A percentile compares a stretch with the other conserved stretches of the same genome.
Evolutionary conservation across 177 flowering plant genomes (phyloP).

Genomic region (Vitis hybrid): DNA sequence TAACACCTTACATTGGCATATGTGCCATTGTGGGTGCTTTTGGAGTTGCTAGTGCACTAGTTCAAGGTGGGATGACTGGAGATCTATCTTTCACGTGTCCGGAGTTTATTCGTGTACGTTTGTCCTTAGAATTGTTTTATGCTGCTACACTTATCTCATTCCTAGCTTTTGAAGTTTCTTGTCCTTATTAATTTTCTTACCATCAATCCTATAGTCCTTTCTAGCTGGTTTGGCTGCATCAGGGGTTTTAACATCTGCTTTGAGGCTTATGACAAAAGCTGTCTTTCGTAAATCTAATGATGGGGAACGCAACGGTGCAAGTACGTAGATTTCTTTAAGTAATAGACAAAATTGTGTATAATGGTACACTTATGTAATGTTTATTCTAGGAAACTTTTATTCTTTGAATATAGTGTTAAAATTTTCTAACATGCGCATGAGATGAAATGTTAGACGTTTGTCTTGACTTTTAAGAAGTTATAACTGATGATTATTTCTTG

Average conservation of each 20-base stretch:
- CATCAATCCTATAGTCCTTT: slow-evolving; percentile 48
- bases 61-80: slow-evolving; percentile 73
- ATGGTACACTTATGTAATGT: no score
- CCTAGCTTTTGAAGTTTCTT: neutral
- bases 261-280: slow-evolving; percentile 66
- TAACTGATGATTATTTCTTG: neutral
- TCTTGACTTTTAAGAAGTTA: no score
- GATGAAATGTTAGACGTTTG: no score
- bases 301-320: slow-evolving; percentile 78
- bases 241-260: slow-evolving; percentile 60
- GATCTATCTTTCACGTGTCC: slow-evolving; percentile 71
- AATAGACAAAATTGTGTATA: no score
- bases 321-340: slow-evolving; percentile 35
- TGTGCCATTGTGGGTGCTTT: slow-evolving; percentile 44
- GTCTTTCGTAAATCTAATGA: slow-evolving; percentile 52
- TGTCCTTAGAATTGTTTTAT: neutral
- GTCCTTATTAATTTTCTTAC: neutral
- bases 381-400: no score
- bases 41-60: slow-evolving; percentile 66
- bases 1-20: slow-evolving; percentile 36
- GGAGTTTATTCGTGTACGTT: slow-evolving; percentile 55
- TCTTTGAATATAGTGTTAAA: no score
- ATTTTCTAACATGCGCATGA: no score
- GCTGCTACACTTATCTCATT: neutral
- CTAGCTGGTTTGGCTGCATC: slow-evolving; percentile 79